Conservation (phyloP, 148 eudicot genomes). For the Rhododendron simsii region DNA sequence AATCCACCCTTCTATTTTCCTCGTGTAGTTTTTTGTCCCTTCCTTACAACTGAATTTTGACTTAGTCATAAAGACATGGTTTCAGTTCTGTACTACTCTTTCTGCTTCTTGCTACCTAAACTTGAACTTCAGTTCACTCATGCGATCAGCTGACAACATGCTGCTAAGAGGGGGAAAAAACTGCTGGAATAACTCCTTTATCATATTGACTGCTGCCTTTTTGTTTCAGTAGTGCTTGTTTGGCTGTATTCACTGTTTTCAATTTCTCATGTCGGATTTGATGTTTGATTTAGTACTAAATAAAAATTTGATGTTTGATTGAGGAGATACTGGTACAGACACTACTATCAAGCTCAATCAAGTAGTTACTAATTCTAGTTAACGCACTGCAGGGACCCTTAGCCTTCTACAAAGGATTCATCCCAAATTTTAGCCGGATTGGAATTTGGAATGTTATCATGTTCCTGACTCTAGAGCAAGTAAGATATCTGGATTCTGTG, state of each 20-base stretch:
- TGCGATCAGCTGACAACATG: neutral
- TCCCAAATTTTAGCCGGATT: slow-evolving; percentile 74
- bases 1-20: neutral
- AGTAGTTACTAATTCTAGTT: neutral
- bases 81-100: neutral
- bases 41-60: neutral
- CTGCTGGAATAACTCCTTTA: neutral
- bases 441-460: slow-evolving; percentile 83
- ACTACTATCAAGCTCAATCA: neutral
- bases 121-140: neutral
- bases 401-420: slow-evolving; percentile 88
- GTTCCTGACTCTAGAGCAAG: slow-evolving; percentile 87
- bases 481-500: slow-evolving; percentile 26
- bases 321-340: neutral
- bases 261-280: neutral
- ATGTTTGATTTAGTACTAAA: neutral
- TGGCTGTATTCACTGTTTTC: neutral
- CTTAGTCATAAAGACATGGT: neutral
- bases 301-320: neutral
- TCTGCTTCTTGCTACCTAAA: neutral
- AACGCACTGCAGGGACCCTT: slow-evolving; percentile 59
- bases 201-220: neutral
- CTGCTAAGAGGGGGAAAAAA: neutral
- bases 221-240: neutral
- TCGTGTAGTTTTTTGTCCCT: neutral